Evolutionary conservation across 768 basidiomycete genomes (phyloP).

Genomic region (Lanmaoa pseudosensibilis): DNA sequence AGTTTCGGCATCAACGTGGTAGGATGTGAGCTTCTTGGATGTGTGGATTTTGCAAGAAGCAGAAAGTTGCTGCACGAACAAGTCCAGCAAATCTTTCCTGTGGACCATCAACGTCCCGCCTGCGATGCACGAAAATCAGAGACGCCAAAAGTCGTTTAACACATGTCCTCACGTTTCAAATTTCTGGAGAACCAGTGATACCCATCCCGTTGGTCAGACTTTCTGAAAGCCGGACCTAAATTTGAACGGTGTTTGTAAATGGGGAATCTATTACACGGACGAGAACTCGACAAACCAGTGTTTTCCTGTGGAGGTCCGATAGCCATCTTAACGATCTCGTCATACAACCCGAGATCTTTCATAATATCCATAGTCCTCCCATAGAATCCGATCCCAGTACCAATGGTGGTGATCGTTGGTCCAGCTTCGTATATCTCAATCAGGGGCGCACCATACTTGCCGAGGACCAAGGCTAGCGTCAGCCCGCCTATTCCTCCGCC

Average conservation of each 20-base stretch:
- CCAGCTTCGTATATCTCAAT: slow-evolving; percentile 47
- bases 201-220: slow-evolving; percentile 36
- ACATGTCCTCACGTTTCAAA: slow-evolving; percentile 23
- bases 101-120: slow-evolving; percentile 35
- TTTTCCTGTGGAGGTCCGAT: slow-evolving; percentile 19
- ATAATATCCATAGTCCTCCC: slow-evolving; percentile 46
- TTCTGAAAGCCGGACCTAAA: slow-evolving; percentile 30
- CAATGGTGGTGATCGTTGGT: slow-evolving; percentile 39
- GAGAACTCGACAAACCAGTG: slow-evolving; percentile 9
- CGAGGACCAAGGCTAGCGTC: slow-evolving; percentile 32
- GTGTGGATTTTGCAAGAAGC: slow-evolving; percentile 33
- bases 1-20: slow-evolving; percentile 20
- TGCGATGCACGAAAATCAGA: slow-evolving; percentile 9
- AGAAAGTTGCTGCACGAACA: slow-evolving; percentile 32
- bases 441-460: slow-evolving; percentile 25
- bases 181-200: slow-evolving; percentile 26
- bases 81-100: slow-evolving; percentile 38
- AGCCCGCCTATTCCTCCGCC: slow-evolving; percentile 43
- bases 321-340: slow-evolving; percentile 29
- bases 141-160: not conserved
- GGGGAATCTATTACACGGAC: not conserved
- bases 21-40: slow-evolving; percentile 36
- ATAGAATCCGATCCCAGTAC: slow-evolving; percentile 49
- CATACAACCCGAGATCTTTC: slow-evolving; percentile 39
- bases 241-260: not conserved